phyloP scores from a whole-genome alignment of 768 basidiomycete species.

The Suillus brevipes region DNA sequence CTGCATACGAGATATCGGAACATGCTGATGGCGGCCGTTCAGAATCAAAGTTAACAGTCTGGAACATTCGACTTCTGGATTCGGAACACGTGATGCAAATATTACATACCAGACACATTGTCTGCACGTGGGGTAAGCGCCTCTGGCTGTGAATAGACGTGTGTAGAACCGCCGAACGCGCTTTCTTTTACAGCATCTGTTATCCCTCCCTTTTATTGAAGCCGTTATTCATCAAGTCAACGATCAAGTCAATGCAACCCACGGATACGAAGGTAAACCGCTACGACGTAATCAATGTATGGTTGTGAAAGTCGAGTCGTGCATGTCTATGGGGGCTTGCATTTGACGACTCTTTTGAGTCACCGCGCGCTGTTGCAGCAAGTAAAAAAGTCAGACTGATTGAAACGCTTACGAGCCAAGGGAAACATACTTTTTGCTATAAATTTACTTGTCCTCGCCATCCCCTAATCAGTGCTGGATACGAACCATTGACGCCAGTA shows the following conservation, averaged over 20 bases:
- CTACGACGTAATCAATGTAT: conserved; percentile 70
- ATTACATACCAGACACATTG: background rate
- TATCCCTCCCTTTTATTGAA: background rate
- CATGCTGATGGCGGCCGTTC: background rate
- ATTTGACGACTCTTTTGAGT: conserved; percentile 85
- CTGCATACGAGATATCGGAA: background rate
- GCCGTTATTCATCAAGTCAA: background rate
- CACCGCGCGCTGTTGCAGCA: conserved; percentile 54
- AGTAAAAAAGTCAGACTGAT: background rate
- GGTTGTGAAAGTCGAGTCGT: conserved; percentile 91
- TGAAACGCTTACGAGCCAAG: background rate
- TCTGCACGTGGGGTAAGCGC: background rate
- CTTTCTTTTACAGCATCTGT: background rate
- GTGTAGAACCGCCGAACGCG: background rate
- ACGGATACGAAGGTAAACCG: conserved; percentile 83
- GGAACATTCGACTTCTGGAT: background rate
- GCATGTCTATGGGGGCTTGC: conserved; percentile 59
- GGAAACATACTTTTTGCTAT: conserved; percentile 78
- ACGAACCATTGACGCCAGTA: conserved; percentile 61
- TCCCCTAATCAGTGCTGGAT: conserved; percentile 81
- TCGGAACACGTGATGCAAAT: background rate
- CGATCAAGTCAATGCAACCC: conserved; percentile 4
- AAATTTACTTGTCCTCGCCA: conserved; percentile 88
- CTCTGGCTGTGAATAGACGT: background rate
- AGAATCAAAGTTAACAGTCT: background rate